Evolutionary conservation across 148 eudicot species (phyloP).

Genomic region (Camellia sinensis): DNA sequence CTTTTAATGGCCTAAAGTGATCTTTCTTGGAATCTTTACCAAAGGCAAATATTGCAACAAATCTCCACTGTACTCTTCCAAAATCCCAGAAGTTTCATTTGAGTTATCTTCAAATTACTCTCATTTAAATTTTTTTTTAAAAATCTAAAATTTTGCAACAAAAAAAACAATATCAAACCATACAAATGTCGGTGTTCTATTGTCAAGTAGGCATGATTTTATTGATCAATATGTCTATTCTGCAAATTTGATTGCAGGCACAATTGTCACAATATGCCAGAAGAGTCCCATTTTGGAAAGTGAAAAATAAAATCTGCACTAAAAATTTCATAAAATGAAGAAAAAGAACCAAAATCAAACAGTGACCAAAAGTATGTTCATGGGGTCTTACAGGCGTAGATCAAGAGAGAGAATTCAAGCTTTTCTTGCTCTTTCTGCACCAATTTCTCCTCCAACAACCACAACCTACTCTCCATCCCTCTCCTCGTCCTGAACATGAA

Average conservation of each 20-base stretch:
- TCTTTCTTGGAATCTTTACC: background rate
- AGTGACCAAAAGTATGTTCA: constrained; percentile 1
- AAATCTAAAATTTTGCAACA: background rate
- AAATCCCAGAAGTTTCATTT: background rate
- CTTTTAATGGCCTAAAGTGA: background rate
- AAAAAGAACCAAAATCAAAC: background rate
- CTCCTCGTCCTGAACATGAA: constrained; percentile 86
- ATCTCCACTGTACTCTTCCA: background rate
- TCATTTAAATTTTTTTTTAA: background rate
- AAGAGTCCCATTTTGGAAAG: background rate
- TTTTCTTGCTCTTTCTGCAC: constrained; percentile 38
- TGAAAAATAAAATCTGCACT: background rate
- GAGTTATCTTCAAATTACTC: background rate
- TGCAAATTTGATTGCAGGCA: too few species aligned
- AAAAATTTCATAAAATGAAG: background rate
- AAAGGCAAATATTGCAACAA: background rate
- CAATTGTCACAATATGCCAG: too few species aligned
- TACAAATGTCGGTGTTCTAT: background rate
- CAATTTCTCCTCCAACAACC: constrained; percentile 74
- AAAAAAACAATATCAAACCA: background rate
- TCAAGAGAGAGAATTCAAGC: constrained; percentile 59
- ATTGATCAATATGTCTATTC: too few species aligned
- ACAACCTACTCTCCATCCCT: constrained; percentile 76
- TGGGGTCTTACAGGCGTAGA: constrained; percentile 64
- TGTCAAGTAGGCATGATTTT: too few species aligned